Base-by-base conservation (phyloP, 176 grass and related monocot genomes). In the Oryza nivara region DNA sequence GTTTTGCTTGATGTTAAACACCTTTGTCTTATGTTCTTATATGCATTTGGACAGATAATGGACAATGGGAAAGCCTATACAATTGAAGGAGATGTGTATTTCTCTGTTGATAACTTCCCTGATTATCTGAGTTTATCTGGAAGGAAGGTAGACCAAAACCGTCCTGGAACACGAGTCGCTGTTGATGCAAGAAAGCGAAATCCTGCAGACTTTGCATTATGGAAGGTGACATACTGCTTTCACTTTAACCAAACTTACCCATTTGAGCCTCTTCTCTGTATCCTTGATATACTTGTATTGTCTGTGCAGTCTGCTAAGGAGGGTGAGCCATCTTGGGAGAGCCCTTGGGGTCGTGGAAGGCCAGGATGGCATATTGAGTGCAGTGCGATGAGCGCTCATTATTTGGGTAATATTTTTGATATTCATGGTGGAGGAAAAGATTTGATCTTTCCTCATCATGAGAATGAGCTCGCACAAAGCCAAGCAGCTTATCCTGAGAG, bases 301-400 rank as follows among this genome's bases (percentile, higher is more conserved):
- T 72, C 28, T 32, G 0, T 70, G 43, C 80, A 92, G 88, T 67
- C 72, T 66, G 85, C 93, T 51, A 92, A 92, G 49, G 85, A 89
- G 61, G 86, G 90, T 61, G 90, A 92, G 5, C 90, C 86, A 38
- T 92, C 40, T 73, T 95, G 93, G 93, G 83, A 90, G 44, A 92
- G 90, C 23, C 93, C 93, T 61, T 95, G 93, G 93, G 93, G 93
- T 44, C 75, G 11, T 54, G 93, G 93, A 74, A 92, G 90, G 75
- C 93, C 93, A 5, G 93, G 90, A 73, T 95, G 93, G 93, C 93
- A 95, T 75, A 95, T 95, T 64, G 93, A 95, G 82, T 95, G 93
- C 90, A 92, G 90, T 7, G 93, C 90, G 16, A 95, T 95, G 88
- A 92, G 90, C 52, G 85, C 86, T 41, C 58, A 90, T 17, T 92